These are phyloP conservation scores for Pseudogymnoascus sp. DNA, from an alignment of 2,329 filamentous ascomycete species.

Conservation along the genomic window DNA sequence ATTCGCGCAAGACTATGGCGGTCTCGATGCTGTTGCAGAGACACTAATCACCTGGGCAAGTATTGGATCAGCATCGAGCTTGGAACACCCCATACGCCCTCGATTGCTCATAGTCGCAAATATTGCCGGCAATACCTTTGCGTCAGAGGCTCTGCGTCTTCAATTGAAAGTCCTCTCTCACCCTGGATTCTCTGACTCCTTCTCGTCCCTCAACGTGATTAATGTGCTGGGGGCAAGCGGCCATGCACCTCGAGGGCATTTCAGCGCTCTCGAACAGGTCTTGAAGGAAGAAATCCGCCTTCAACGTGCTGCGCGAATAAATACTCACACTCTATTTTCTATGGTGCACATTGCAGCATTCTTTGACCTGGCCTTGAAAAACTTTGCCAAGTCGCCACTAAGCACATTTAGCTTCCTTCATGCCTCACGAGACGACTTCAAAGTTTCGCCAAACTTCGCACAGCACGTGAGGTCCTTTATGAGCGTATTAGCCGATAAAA, in stretches of 20 bases:
- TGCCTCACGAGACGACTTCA: constrained; percentile 12
- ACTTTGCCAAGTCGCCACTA: constrained; percentile 12
- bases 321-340: constrained; percentile 17
- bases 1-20: constrained; percentile 22
- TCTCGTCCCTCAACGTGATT: constrained; percentile 17
- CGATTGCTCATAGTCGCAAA: constrained; percentile 16
- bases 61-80: constrained; percentile 18
- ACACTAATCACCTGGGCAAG: constrained; percentile 16
- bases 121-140: constrained; percentile 13
- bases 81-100: constrained; percentile 15
- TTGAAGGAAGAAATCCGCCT: constrained; percentile 15
- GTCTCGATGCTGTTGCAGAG: constrained; percentile 16
- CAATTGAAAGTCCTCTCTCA: constrained; percentile 12
- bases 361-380: constrained; percentile 16
- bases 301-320: constrained; percentile 12
- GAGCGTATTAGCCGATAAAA: constrained; percentile 11
- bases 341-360: constrained; percentile 16
- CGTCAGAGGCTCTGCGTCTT: constrained; percentile 13
- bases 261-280: constrained; percentile 13
- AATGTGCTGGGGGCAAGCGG: constrained; percentile 11
- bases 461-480: constrained; percentile 15
- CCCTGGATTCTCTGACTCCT: constrained; percentile 15
- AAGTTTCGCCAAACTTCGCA: constrained; percentile 14
- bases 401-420: constrained; percentile 19
- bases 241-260: constrained; percentile 4